Base-by-base conservation (phyloP, 2,329 filamentous ascomycete genomes). In the Mycosphaerella arachidis region DNA sequence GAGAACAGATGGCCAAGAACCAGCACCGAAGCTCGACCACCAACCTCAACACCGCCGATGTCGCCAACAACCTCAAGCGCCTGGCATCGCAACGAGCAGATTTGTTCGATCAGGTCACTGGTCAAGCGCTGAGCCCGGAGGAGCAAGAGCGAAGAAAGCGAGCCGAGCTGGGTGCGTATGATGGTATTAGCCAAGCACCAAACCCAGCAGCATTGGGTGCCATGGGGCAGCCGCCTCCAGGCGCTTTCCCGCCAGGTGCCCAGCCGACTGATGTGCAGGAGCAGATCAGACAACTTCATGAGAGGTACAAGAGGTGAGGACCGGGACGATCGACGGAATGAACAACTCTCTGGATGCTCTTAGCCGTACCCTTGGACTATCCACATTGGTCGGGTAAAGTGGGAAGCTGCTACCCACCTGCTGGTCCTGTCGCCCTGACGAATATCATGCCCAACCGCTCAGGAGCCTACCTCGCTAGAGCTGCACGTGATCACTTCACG, bases 61-160 rank as follows among this genome's bases (percentile, higher is more conserved):
- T 96, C 50, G 92, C 92, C 55, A 92, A 91, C 74, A 97, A 97
- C 73, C 83, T 97, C 64, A 97, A 97, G 80, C 88, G 93, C n/a
- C 81, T 97, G 55, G 92, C 92, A 27, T 92, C 90, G 66, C 90
- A 96, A 74, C 85, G 93, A 51, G 88, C 84, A 66, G 93, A 97
- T 70, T 84, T 97, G 18, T 96, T 96, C 67, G 92, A 97, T 67
- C 77, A 83, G 1, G 81, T 84, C 16, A 87, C 87, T 0, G 89
- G 89, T 1, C 81, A 87, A 65, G 81, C 85, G 1, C 75, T 91
- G 73, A 89, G 85, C 56, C 85, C 85, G 10, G 65, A 64, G 48
- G 66, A 66, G 60, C 58, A 82, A 90, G 61, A 62, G 55, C 63
- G 67, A 57, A 82, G 90, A 70, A 96, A 96, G 80, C 87, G 87